Base-by-base conservation (phyloP, 2,329 filamentous ascomycete species). In the Aureobasidium pullulans region DNA sequence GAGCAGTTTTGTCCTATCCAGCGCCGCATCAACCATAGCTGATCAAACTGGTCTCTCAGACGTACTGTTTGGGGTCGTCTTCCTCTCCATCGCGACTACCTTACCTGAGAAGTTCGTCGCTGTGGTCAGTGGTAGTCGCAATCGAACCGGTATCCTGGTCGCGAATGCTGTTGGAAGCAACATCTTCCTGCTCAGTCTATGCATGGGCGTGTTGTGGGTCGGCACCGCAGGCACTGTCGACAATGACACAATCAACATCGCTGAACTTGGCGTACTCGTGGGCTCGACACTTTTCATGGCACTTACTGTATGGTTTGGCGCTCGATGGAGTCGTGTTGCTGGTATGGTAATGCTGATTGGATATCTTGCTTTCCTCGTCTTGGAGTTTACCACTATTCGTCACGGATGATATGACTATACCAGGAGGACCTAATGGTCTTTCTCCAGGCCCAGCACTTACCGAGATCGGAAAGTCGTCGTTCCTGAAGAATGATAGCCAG, bases 131-230 rank as follows among this genome's bases (percentile, higher is more conserved):
- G 76, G 78, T 15, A 69, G 65, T 10, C 73, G 76, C 13, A 78
- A 77, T 4, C 75, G 81, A 16, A 66, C 68, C 1, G 78, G 78
- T 1, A 79, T 83, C 48, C 65, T 83, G 8, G 76, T 79, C 6
- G 80, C 79, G 0, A 81, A 78, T 46, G 80, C 78, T 3, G 79
- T 75, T 0, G 80, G 79, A 4, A 81, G 79, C 62, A 82, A 82
- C 60, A 79, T 82, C 36, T 83, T 82, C 64, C 68, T 83, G 34
- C 68, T 82, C 15, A 76, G 78, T 1, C 68, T 83, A 4, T 82
- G 79, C 64, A 67, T 76, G 15, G 80, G 77, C 0, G 68, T 78
- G 13, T 60, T 73, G 4, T 61, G 61, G 60, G 59, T 66, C 2
- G 60, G 62, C 19, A 65, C 61, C 5, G 31, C n/a, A 15, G 52